Evolutionary conservation across 2,329 filamentous ascomycete species (phyloP), one percentile per base, ranked within the genome.

Genomic region (Fusarium sp.): DNA sequence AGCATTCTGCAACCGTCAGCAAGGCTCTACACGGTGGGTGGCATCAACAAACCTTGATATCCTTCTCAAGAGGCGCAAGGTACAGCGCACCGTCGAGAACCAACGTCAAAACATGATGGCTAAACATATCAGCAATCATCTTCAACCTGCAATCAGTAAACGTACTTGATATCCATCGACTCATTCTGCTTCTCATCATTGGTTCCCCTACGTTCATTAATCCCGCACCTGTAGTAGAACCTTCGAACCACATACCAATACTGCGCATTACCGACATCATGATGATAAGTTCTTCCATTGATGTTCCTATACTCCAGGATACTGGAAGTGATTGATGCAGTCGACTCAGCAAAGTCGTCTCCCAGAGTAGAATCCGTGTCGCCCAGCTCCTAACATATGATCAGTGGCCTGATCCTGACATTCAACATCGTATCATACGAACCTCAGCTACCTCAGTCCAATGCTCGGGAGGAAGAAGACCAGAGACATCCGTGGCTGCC

Each of bases 161-260:
- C 68, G 41, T 1, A 73, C 70, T 73, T 71, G 20, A 74, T 73
- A 3, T 73, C 70, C 71, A 74, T 74, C 1, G 71, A 74, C 12
- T 74, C 70, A 6, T 69, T 73, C 20, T 74, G 71, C 3, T 58
- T 62, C 7, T 74, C 68, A 18, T 74, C 71, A 7, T 74, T 74
- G 0, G 71, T 60, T 1, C 67, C 71, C 70, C 70, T 74, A 2
- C 3, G 0, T 7, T 1, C n/a, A 15, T 71, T 36, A 62, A 36
- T 8, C 20, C 2, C 12, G 5, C 2, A 22, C 46, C 4, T n/a
- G n/a, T n/a, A n/a, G 3, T 8, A 2, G 3, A 17, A 0, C 4
- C 3, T 12, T 4, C 6, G 0, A 3, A n/a, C 0, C 27, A 50
- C 67, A 1, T n/a, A 71, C 70, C 71, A 73, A 3, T 73, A 73